Evolutionary conservation across 129 eudicot genomes (phyloP), one percentile per base, ranked within the genome.

Genomic region (Rutidosis leptorrhynchoides): DNA sequence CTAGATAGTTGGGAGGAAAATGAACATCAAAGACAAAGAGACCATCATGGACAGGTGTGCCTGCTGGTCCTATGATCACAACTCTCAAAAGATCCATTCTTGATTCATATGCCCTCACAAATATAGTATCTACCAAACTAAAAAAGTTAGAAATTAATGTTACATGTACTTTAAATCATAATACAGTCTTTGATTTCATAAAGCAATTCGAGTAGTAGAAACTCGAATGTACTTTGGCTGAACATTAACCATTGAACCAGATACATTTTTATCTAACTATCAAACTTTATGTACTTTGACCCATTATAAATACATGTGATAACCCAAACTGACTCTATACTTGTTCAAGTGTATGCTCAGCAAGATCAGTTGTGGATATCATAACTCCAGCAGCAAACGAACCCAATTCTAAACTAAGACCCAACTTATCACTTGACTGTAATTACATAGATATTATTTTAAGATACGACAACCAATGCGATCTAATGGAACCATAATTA

Each of bases 321-420:
- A n/a, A n/a, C n/a, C n/a, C n/a, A n/a, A n/a, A n/a, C n/a, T n/a
- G n/a, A n/a, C n/a, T n/a, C n/a, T n/a, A n/a, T 83, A 85, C 99
- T 80, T 93, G 99, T 74, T 93, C 96, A 71, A 93, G 99, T 16
- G 99, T 93, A 72, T 89, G 99, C 59, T 89, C 96, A 55, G 90
- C 99, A 74, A 93, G 93, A 84, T 93, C 99, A 8, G 99, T 93
- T 27, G 99, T 88, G 58, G 99, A 83, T 73, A 93, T 93, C 99
- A 93, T 93, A 58, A 93, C 99, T 64, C 99, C 99, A 78, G 99
- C 96, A 76, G 99, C 99, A 79, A 93, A 93, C 12, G 99, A 93
- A 46, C 99, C 96, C 83, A 93, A 77, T 72, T 93, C 99, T 58
- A 88, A 87, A 77, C 99, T 93, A 59, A 93, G 73, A 68, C 99